These are phyloP conservation scores for Pythium graminicola DNA, from an alignment of 352 stramenopile species.

Conservation along the genomic window DNA sequence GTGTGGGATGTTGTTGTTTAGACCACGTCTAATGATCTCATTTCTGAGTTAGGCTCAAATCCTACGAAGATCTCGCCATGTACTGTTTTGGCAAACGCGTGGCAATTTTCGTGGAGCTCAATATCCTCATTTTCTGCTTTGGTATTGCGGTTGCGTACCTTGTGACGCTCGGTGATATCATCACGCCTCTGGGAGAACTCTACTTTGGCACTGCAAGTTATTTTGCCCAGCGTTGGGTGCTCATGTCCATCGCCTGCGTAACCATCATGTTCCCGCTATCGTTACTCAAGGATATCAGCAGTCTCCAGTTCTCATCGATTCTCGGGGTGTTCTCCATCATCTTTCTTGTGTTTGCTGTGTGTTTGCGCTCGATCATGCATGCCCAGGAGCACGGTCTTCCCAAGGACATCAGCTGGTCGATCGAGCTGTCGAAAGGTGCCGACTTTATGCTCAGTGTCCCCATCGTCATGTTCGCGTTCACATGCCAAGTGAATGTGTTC, in stretches of 20 bases:
- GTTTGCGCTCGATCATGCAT: constrained; percentile 71
- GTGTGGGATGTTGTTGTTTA: not conserved
- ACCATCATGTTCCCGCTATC: constrained; percentile 80
- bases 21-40: constrained; percentile 3
- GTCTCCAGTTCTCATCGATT: constrained; percentile 80
- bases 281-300: constrained; percentile 79
- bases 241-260: constrained; percentile 73
- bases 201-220: constrained; percentile 57
- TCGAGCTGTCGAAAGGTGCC: constrained; percentile 56
- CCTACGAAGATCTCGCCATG: constrained; percentile 79
- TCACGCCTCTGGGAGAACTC: constrained; percentile 67
- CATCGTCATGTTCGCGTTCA: constrained; percentile 88
- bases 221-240: constrained; percentile 62
- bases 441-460: constrained; percentile 84
- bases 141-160: constrained; percentile 80
- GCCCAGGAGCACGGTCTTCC: constrained; percentile 47
- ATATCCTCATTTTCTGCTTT: constrained; percentile 85
- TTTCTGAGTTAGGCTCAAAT: constrained; percentile 50
- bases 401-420: constrained; percentile 61
- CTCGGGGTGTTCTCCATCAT: constrained; percentile 79
- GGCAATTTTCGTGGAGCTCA: constrained; percentile 79
- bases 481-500: constrained; percentile 85
- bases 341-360: constrained; percentile 76
- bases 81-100: constrained; percentile 79
- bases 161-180: constrained; percentile 76